Conservation (phyloP, 2,329 filamentous ascomycete species). For the Apiospora malaysiana region DNA sequence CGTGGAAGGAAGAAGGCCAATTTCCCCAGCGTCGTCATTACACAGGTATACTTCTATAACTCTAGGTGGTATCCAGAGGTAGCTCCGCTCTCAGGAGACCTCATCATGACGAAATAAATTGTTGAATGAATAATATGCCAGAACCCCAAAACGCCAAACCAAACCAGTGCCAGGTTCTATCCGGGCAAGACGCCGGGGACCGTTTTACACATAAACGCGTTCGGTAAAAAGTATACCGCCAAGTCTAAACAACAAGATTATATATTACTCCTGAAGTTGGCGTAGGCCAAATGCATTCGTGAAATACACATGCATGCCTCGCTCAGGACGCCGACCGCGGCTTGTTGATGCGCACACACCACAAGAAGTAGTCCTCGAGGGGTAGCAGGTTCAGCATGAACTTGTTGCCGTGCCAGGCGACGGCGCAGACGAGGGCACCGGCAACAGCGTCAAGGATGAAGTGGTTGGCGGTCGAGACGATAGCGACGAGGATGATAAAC, state of each 20-base stretch:
- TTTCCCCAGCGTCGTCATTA: neutral
- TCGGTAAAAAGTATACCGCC: neutral
- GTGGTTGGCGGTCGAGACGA: constrained; percentile 75
- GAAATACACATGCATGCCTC: neutral
- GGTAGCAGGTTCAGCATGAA: constrained; percentile 67
- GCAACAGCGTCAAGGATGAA: constrained; percentile 75
- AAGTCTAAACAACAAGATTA: neutral
- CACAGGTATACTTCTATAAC: neutral
- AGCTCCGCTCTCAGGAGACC: neutral
- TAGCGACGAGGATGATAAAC: constrained; percentile 67
- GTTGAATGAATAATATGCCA: too few relatives aligned
- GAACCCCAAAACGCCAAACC: neutral
- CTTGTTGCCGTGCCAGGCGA: constrained; percentile 65
- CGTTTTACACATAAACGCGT: neutral
- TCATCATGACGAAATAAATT: neutral
- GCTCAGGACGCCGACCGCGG: constrained; percentile 41
- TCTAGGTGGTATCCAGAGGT: neutral
- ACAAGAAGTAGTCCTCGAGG: constrained; percentile 72
- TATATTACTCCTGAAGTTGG: neutral
- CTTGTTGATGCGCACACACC: constrained; percentile 68
- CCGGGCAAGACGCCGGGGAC: neutral
- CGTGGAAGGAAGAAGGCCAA: neutral
- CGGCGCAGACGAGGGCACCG: constrained; percentile 66
- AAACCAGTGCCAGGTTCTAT: neutral
- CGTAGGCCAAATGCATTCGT: neutral